A percentile compares a stretch with the other conserved stretches of the same genome.
phyloP scores from a whole-genome alignment of 2,329 filamentous ascomycete genomes.

The Ophiostoma angusticollis region DNA sequence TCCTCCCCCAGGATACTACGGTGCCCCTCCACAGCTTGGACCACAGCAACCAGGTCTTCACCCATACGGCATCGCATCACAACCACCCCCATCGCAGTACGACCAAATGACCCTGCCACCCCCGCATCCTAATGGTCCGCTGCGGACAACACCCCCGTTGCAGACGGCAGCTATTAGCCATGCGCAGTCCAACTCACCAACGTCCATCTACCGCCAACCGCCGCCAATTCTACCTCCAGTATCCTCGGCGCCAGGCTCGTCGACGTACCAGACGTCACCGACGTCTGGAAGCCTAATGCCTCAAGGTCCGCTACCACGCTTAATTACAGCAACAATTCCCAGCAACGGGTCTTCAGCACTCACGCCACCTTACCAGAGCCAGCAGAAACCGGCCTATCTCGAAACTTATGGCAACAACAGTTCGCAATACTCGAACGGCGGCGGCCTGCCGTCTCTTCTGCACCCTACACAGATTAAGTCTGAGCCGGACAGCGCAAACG shows the following conservation, averaged over 20 bases:
- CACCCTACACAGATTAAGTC: slow-evolving; percentile 36
- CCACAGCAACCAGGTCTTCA: slow-evolving; percentile 4
- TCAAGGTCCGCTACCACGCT: slow-evolving; percentile 6
- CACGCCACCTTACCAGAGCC: slow-evolving; percentile 18
- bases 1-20: slow-evolving; percentile 18
- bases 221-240: slow-evolving; percentile 9
- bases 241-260: not conserved
- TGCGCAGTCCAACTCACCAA: slow-evolving; percentile 7
- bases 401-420: slow-evolving; percentile 17
- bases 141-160: slow-evolving; percentile 2
- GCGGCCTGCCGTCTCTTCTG: slow-evolving; percentile 30
- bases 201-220: slow-evolving; percentile 10
- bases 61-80: slow-evolving; percentile 7
- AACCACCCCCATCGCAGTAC: slow-evolving; percentile 12
- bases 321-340: not conserved
- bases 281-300: slow-evolving; percentile 7
- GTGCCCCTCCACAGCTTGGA: slow-evolving; percentile 1
- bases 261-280: slow-evolving; percentile 8
- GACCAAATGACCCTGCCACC: slow-evolving; percentile 10
- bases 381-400: slow-evolving; percentile 32
- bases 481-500: slow-evolving; percentile 26
- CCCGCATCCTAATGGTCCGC: slow-evolving; percentile 5
- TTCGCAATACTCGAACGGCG: not conserved
- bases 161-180: slow-evolving; percentile 1
- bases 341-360: not conserved